Conservation (phyloP, 495 filamentous ascomycete species). For the Jackrogersella multiformis region DNA sequence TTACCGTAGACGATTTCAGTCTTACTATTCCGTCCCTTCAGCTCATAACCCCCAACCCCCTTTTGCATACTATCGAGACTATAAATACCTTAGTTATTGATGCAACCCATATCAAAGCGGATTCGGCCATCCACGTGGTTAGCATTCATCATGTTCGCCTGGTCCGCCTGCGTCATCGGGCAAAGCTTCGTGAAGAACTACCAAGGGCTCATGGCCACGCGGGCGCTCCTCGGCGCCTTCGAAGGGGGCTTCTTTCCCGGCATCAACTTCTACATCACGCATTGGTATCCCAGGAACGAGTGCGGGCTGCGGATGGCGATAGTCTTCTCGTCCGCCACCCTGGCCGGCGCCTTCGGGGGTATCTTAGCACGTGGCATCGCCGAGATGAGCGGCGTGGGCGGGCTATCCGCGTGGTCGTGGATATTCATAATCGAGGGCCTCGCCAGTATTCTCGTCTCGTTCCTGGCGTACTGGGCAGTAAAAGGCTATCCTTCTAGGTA, state of each 20-base stretch:
- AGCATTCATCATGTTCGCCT: constrained; percentile 64
- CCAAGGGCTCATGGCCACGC: constrained; percentile 63
- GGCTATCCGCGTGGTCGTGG: constrained; percentile 47
- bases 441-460: constrained; percentile 56
- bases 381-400: constrained; percentile 68
- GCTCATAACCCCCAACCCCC: no score
- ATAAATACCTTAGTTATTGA: neutral
- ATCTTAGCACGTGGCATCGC: constrained; percentile 71
- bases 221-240: constrained; percentile 69
- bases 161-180: constrained; percentile 65
- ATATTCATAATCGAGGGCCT: constrained; percentile 74
- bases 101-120: constrained; percentile 41
- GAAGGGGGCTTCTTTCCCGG: constrained; percentile 74
- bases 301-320: constrained; percentile 57
- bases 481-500: constrained; percentile 66
- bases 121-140: constrained; percentile 70
- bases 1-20: neutral
- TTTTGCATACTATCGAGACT: neutral
- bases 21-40: neutral
- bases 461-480: constrained; percentile 61
- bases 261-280: constrained; percentile 78
- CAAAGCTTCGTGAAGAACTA: constrained; percentile 66
- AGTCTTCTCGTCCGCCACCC: constrained; percentile 67
- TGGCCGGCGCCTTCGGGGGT: constrained; percentile 74
- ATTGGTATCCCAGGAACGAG: constrained; percentile 69